These are phyloP conservation scores for Orbilia blumenaviensis DNA, from an alignment of 2,329 filamentous ascomycete species.

Conservation along the genomic window DNA sequence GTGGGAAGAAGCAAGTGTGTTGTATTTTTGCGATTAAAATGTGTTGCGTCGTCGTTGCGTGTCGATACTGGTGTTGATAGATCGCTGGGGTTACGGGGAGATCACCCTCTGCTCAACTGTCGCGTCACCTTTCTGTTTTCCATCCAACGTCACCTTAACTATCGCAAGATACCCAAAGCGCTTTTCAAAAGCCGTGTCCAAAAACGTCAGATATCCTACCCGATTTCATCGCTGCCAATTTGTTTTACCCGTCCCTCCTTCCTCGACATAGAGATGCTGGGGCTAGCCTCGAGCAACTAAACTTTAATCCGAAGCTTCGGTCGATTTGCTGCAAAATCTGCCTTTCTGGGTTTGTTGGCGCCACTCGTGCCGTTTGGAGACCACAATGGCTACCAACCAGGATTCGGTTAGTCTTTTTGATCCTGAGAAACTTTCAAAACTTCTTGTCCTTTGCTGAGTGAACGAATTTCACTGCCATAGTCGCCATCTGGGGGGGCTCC, in stretches of 20 bases:
- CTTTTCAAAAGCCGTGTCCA: neutral
- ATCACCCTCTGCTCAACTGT: slow-evolving; percentile 8
- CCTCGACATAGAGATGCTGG: no score
- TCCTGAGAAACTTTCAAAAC: neutral
- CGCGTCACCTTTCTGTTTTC: neutral
- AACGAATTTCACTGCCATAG: neutral
- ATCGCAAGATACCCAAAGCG: neutral
- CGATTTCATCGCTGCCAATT: neutral
- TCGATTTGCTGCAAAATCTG: neutral
- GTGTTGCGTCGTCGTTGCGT: slow-evolving; percentile 16
- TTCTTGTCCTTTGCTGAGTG: neutral
- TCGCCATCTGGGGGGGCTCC: neutral
- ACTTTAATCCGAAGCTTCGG: neutral
- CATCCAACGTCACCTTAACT: neutral
- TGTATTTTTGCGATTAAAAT: slow-evolving; percentile 6
- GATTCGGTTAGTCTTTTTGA: slow-evolving; percentile 1
- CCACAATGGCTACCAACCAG: slow-evolving; percentile 6
- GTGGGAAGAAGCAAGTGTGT: neutral
- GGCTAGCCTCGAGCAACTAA: neutral
- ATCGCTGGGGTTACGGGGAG: neutral
- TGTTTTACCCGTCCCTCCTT: neutral
- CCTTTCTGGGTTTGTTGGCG: neutral
- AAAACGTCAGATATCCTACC: neutral
- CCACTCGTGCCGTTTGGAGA: neutral
- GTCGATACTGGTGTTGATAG: no score